phyloP scores from a whole-genome alignment of 768 basidiomycete species.

The Tricholoma sp. region DNA sequence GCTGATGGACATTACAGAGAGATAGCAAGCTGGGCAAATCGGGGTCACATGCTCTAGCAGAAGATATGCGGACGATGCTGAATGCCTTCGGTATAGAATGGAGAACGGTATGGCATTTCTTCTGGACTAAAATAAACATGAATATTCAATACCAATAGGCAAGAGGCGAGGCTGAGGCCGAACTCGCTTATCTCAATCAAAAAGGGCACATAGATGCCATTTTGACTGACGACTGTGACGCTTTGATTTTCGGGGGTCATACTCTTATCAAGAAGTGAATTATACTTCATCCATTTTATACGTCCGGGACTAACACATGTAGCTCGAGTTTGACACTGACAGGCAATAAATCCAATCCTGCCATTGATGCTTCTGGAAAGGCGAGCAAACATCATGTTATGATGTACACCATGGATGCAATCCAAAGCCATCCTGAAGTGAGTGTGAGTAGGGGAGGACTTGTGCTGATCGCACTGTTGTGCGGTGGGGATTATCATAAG shows the following conservation, averaged over 20 bases:
- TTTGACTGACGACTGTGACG: slow-evolving; percentile 46
- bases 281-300: neutral
- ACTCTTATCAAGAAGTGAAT: slow-evolving; percentile 36
- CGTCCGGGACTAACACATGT: neutral
- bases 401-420: slow-evolving; percentile 8
- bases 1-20: slow-evolving; percentile 9
- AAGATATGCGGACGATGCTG: slow-evolving; percentile 50
- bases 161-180: slow-evolving; percentile 55
- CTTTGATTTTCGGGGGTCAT: slow-evolving; percentile 41
- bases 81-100: slow-evolving; percentile 51
- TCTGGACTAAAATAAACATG: neutral
- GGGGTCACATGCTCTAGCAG: slow-evolving; percentile 38
- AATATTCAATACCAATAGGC: slow-evolving; percentile 23
- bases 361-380: slow-evolving; percentile 22
- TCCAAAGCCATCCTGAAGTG: slow-evolving; percentile 34
- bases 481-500: slow-evolving; percentile 66
- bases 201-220: slow-evolving; percentile 41
- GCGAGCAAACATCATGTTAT: slow-evolving; percentile 28
- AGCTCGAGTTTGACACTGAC: slow-evolving; percentile 48
- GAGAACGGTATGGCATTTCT: slow-evolving; percentile 47
- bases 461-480: slow-evolving; percentile 60
- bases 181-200: slow-evolving; percentile 40
- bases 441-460: slow-evolving; percentile 56
- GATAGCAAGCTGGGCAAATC: slow-evolving; percentile 34
- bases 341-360: slow-evolving; percentile 14